Percentiles rank a stretch among this genome's conserved stretches.
Evolutionary conservation across 2,329 filamentous ascomycete genomes (phyloP).

Genomic region (Colletotrichum abscissum): DNA sequence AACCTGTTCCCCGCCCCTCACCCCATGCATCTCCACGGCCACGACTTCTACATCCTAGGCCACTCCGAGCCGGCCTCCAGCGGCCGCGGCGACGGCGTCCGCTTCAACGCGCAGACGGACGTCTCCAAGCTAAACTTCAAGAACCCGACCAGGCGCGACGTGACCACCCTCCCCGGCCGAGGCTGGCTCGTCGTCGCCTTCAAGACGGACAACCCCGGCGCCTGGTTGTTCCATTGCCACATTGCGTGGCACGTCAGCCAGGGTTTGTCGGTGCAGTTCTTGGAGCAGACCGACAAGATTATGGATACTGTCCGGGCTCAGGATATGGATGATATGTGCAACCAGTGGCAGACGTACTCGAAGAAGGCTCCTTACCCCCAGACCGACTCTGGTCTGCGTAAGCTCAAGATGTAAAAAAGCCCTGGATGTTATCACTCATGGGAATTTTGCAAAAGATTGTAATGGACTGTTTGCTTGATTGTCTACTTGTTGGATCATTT

Average conservation of each 20-base stretch:
- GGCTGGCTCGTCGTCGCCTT: conserved; percentile 62
- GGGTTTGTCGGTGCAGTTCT: conserved; percentile 63
- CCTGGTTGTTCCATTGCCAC: conserved; percentile 60
- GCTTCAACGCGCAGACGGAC: conserved; percentile 45
- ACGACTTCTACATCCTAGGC: conserved; percentile 60
- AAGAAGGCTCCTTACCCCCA: conserved; percentile 9
- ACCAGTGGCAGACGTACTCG: conserved; percentile 18
- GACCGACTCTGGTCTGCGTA: conserved; percentile 24
- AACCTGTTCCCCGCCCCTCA: conserved; percentile 31
- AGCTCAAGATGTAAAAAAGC: background rate
- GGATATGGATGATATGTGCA: conserved; percentile 17
- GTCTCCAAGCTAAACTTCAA: conserved; percentile 47
- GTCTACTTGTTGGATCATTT: background rate
- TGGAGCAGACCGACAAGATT: conserved; percentile 49
- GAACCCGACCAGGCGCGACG: conserved; percentile 60
- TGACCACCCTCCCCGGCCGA: conserved; percentile 51
- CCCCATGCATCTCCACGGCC: conserved; percentile 40
- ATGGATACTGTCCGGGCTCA: conserved; percentile 1
- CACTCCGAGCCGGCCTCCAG: conserved; percentile 33
- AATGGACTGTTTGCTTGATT: background rate
- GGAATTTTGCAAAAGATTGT: background rate
- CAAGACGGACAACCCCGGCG: conserved; percentile 60
- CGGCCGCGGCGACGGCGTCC: conserved; percentile 21
- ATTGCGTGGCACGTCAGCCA: conserved; percentile 61
- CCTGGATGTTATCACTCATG: too few relatives aligned